Evolutionary conservation across 495 filamentous ascomycete species (phyloP).

Genomic region (Bombardia bombarda): DNA sequence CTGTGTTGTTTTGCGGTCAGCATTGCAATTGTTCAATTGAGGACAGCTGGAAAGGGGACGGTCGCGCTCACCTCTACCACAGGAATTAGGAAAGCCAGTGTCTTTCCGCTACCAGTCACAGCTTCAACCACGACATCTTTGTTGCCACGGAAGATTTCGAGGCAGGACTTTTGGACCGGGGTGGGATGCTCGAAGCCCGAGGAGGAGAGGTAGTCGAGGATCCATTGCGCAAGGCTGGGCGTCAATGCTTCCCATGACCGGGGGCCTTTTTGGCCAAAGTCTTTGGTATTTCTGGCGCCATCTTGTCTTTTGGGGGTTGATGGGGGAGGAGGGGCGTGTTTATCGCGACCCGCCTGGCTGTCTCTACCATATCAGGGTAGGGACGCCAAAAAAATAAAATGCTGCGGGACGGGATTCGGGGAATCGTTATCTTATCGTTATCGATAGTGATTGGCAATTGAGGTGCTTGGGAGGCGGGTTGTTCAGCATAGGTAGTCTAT

Average conservation of each 20-base stretch:
- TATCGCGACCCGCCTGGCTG: no score
- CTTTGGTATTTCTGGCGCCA: constrained; percentile 29
- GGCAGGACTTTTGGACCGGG: constrained; percentile 88
- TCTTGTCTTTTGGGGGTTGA: constrained; percentile 5
- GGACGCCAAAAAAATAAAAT: no score
- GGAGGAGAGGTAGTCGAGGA: constrained; percentile 70
- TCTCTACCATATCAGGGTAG: no score
- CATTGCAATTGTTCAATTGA: no score
- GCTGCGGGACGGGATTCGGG: no score
- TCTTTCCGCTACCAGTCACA: constrained; percentile 94
- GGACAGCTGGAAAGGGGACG: not conserved
- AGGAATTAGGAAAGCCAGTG: constrained; percentile 82
- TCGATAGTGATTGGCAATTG: no score
- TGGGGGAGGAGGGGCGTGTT: not conserved
- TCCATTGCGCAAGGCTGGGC: constrained; percentile 74
- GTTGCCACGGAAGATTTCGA: constrained; percentile 84
- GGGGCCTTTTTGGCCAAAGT: constrained; percentile 37
- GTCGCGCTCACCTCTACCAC: constrained; percentile 51
- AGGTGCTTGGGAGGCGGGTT: no score
- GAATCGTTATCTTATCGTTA: no score
- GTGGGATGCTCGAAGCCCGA: constrained; percentile 88
- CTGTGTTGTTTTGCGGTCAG: no score
- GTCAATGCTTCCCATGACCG: constrained; percentile 70
- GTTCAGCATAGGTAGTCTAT: no score
- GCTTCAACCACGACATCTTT: constrained; percentile 98